Percentiles rank a stretch among this genome's conserved stretches.
These are phyloP conservation scores for Dioscorea zingiberensis DNA, from an alignment of 106 monocot genomes.

Conservation along the genomic window DNA sequence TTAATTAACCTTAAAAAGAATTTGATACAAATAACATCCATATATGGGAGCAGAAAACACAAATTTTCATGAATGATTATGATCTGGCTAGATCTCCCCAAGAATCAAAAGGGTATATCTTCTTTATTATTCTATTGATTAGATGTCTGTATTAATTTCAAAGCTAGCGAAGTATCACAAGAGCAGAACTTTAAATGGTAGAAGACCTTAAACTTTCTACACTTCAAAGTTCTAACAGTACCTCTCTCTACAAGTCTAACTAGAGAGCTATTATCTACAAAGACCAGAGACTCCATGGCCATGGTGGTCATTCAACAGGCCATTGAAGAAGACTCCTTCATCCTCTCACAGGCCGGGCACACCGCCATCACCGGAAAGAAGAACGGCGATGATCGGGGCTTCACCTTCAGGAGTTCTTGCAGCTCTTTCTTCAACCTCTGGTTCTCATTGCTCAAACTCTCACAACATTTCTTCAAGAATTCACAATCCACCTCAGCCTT, in stretches of 20 bases:
- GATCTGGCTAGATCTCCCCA: too few species aligned
- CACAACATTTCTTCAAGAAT: constrained; percentile 21
- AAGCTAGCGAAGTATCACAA: too few species aligned
- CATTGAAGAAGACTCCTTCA: constrained; percentile 4
- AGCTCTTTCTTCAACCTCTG: constrained; percentile 12
- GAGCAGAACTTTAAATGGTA: too few species aligned
- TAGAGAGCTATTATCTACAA: background rate
- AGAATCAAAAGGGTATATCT: too few species aligned
- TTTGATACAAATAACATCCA: too few species aligned
- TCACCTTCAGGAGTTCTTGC: constrained; percentile 8
- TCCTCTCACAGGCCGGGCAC: constrained; percentile 9
- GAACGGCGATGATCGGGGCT: background rate
- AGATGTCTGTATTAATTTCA: too few species aligned
- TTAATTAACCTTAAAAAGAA: too few species aligned
- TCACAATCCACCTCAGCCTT: constrained; percentile 23
- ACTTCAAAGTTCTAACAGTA: too few species aligned
- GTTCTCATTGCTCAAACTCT: constrained; percentile 25
- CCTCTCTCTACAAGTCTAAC: background rate
- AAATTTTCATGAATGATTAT: too few species aligned
- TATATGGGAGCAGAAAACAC: too few species aligned
- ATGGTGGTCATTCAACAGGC: background rate
- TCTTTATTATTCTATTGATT: too few species aligned
- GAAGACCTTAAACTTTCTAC: too few species aligned
- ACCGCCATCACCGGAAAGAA: background rate
- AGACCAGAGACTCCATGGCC: background rate